Percentiles rank a stretch among this genome's conserved stretches.
phyloP scores from a whole-genome alignment of 352 stramenopile genomes.

The Globisporangium rhizosaccharum region DNA sequence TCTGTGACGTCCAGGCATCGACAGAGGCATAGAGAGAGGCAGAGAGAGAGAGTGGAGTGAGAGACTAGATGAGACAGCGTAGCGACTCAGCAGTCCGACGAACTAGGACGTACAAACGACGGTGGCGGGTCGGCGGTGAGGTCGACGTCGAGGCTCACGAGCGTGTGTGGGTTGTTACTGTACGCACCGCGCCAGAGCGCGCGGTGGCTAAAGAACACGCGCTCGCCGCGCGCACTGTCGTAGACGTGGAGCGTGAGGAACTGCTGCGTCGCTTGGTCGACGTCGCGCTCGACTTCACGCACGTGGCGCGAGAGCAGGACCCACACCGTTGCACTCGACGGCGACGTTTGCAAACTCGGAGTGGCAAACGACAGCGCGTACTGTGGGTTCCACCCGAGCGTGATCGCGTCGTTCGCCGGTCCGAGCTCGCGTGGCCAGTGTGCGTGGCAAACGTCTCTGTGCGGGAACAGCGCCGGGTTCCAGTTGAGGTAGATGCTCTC shows the following conservation, averaged over 20 bases:
- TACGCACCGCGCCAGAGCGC: slow-evolving; percentile 83
- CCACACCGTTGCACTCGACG: slow-evolving; percentile 72
- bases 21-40: slow-evolving; percentile 2
- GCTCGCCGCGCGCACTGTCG: slow-evolving; percentile 41
- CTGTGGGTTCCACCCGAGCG: slow-evolving; percentile 92
- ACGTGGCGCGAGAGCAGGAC: slow-evolving; percentile 93
- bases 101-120: slow-evolving; percentile 38
- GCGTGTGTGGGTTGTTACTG: slow-evolving; percentile 90
- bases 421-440: slow-evolving; percentile 83
- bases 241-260: slow-evolving; percentile 92
- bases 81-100: neutral
- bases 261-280: slow-evolving; percentile 45
- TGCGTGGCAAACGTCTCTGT: slow-evolving; percentile 72
- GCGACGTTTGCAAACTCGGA: slow-evolving; percentile 3
- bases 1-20: slow-evolving; percentile 22
- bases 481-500: slow-evolving; percentile 94
- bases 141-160: slow-evolving; percentile 83
- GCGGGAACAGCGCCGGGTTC: slow-evolving; percentile 91
- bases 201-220: slow-evolving; percentile 82
- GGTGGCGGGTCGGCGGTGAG: slow-evolving; percentile 39
- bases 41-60: neutral
- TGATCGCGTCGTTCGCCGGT: slow-evolving; percentile 87
- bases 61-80: neutral
- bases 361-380: slow-evolving; percentile 82
- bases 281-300: slow-evolving; percentile 64